These are phyloP conservation scores for Toxicodendron radicans DNA, from an alignment of 345 rosid genomes.

Conservation along the genomic window DNA sequence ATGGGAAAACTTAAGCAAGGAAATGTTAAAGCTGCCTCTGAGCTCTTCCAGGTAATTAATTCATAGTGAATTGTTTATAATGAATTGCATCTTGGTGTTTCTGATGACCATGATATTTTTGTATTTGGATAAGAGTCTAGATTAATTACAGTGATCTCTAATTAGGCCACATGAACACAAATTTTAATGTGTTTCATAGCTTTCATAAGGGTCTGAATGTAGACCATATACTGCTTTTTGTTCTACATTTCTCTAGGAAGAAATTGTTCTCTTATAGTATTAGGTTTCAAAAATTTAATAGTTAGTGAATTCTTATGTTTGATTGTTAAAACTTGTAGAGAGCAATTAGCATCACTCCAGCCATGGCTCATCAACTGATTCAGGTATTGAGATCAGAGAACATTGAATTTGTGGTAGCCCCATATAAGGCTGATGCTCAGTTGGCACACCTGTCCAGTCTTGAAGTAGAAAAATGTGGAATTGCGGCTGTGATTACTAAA, in stretches of 20 bases:
- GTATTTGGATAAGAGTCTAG: not conserved
- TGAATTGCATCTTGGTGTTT: not conserved
- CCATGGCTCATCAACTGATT: slow-evolving; percentile 74
- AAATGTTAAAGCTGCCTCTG: slow-evolving; percentile 64
- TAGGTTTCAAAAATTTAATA: not conserved
- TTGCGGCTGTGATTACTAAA: slow-evolving; percentile 81
- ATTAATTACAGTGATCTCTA: not conserved
- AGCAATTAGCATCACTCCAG: slow-evolving; percentile 77
- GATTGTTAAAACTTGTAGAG: slow-evolving; percentile 42
- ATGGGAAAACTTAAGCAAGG: slow-evolving; percentile 74
- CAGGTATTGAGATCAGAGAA: slow-evolving; percentile 81
- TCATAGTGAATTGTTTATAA: not conserved
- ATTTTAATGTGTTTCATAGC: no score
- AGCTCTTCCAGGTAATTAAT: slow-evolving; percentile 70
- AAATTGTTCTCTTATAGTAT: not conserved
- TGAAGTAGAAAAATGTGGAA: slow-evolving; percentile 65
- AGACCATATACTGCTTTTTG: not conserved
- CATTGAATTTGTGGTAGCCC: slow-evolving; percentile 87
- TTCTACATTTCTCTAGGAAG: not conserved
- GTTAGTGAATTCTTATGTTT: not conserved
- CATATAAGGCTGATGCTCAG: slow-evolving; percentile 97
- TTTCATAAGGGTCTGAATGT: not conserved
- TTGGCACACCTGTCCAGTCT: slow-evolving; percentile 74
- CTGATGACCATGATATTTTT: not conserved
- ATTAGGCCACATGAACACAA: no score